Evolutionary conservation across 2,329 filamentous ascomycete species (phyloP).

Genomic region (Apiospora saccharicola): DNA sequence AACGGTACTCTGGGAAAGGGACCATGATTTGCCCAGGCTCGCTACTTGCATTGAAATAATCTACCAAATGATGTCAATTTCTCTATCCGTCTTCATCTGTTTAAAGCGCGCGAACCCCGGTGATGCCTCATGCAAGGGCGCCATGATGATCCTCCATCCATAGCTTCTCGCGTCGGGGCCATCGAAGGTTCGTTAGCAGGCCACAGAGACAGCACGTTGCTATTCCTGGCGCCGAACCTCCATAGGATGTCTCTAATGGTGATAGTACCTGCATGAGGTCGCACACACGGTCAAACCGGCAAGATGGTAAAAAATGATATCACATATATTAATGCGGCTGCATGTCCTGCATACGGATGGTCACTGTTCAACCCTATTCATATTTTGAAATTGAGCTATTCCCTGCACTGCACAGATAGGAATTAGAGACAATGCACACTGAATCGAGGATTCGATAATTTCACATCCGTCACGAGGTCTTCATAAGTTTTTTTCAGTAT

Average conservation of each 20-base stretch:
- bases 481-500: background rate
- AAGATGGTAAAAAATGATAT: conserved; percentile 15
- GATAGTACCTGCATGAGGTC: conserved; percentile 12
- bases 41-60: conserved; percentile 3
- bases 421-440: background rate
- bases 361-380: background rate
- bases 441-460: background rate
- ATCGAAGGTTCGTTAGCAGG: background rate
- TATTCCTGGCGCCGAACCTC: background rate
- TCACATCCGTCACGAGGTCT: background rate
- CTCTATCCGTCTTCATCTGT: background rate
- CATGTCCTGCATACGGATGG: background rate
- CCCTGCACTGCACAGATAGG: background rate
- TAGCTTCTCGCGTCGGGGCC: background rate
- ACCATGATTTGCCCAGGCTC: background rate
- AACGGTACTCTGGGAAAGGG: background rate
- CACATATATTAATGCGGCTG: background rate
- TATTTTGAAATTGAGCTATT: background rate
- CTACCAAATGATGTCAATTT: background rate
- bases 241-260: conserved; percentile 14
- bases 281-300: background rate
- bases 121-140: conserved; percentile 7
- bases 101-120: background rate
- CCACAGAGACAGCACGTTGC: conserved; percentile 9
- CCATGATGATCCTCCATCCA: background rate